A percentile compares a stretch with the other conserved stretches of the same genome.
These are phyloP conservation scores for Bolboschoenoplectus hybrid DNA, from an alignment of 202 grass and related monocot species.

Conservation along the genomic window DNA sequence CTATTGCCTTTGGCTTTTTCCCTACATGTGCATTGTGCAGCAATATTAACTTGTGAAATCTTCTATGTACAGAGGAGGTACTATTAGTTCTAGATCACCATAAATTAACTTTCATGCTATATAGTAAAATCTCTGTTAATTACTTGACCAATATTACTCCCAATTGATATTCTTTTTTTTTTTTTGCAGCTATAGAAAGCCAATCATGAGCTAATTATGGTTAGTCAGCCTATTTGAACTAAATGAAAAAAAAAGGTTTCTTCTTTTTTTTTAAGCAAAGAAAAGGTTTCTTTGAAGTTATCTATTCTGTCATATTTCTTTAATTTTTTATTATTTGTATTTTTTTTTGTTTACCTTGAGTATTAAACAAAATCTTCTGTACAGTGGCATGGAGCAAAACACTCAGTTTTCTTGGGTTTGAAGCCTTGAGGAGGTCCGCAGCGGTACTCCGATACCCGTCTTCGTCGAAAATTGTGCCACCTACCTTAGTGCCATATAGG, in stretches of 20 bases:
- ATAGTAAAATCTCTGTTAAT: neutral
- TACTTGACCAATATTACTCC: neutral
- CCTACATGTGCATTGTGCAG: constrained; percentile 19
- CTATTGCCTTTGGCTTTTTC: constrained; percentile 64
- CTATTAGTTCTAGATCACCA: neutral
- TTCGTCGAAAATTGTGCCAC: constrained; percentile 85
- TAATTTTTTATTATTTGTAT: neutral
- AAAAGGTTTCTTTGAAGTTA: neutral
- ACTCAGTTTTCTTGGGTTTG: constrained; percentile 63
- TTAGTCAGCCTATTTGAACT: neutral
- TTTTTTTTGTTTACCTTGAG: constrained; percentile 38
- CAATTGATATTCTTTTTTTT: neutral
- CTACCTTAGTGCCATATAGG: constrained; percentile 90
- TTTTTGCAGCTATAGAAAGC: neutral
- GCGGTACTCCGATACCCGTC: constrained; percentile 83
- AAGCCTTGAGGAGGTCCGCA: constrained; percentile 80
- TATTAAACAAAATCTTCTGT: constrained; percentile 73
- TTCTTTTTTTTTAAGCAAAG: neutral
- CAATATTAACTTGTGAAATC: neutral
- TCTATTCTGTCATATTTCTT: neutral
- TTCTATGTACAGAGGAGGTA: constrained; percentile 25
- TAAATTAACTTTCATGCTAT: neutral
- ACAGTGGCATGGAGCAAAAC: constrained; percentile 87
- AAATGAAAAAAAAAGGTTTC: neutral
- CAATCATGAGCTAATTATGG: neutral